Evolutionary conservation across 331 rosid species (phyloP).

Genomic region (Pyrus hybrid): DNA sequence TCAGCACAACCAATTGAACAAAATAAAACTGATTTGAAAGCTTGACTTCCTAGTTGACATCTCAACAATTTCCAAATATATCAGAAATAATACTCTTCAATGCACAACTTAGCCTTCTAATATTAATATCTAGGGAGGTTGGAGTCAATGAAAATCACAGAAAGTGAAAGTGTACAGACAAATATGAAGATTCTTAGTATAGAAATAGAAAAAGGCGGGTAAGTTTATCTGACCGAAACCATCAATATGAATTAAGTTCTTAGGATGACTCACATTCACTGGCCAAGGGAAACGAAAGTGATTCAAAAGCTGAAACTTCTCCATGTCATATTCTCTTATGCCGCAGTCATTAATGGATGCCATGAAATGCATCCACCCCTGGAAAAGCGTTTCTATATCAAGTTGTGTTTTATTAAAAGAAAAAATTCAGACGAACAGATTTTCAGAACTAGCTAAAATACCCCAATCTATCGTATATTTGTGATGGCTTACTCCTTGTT

Average conservation of each 20-base stretch:
- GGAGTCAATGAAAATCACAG: neutral
- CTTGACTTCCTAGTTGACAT: neutral
- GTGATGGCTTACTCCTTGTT: slow-evolving; percentile 89
- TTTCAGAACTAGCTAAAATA: slow-evolving; percentile 10
- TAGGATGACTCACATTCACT: slow-evolving; percentile 62
- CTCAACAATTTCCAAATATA: neutral
- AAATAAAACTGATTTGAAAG: neutral
- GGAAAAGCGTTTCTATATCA: slow-evolving; percentile 29
- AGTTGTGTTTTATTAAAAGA: neutral
- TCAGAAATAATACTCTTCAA: neutral
- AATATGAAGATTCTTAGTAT: neutral
- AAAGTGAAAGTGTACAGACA: neutral
- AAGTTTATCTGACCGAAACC: neutral
- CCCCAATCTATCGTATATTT: slow-evolving; percentile 75
- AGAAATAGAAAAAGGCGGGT: neutral
- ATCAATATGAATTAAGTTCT: slow-evolving; percentile 3
- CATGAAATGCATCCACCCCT: slow-evolving; percentile 84
- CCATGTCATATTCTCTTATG: slow-evolving; percentile 79
- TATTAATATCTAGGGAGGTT: no score
- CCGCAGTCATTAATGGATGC: slow-evolving; percentile 87
- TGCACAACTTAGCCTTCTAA: neutral
- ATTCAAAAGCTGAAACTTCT: slow-evolving; percentile 79
- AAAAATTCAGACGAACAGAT: neutral
- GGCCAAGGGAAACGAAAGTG: slow-evolving; percentile 92
- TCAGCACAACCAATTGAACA: neutral